Conservation (phyloP, 371 early-diverging fungal species). For the Chytridium lagenaria region DNA sequence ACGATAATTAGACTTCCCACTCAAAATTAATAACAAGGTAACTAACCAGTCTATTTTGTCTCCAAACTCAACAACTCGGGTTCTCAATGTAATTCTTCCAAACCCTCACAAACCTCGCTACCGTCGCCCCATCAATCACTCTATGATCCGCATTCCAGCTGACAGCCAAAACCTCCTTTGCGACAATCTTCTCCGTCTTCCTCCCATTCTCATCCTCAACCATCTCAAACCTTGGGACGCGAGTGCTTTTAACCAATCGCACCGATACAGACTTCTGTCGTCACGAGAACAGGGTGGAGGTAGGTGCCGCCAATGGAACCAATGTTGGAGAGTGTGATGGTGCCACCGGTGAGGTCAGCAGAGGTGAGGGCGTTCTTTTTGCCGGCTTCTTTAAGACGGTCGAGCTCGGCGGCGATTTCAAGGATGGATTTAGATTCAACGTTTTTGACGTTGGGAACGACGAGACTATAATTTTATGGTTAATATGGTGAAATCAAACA, state of each 20-base stretch:
- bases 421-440: slow-evolving; percentile 88
- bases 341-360: slow-evolving; percentile 82
- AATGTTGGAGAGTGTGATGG: slow-evolving; percentile 93
- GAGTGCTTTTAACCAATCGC: slow-evolving; percentile 87
- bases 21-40: background rate
- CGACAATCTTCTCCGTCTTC: slow-evolving; percentile 66
- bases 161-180: slow-evolving; percentile 73
- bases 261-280: slow-evolving; percentile 88
- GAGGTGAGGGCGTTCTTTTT: slow-evolving; percentile 66
- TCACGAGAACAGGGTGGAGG: slow-evolving; percentile 90
- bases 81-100: slow-evolving; percentile 91
- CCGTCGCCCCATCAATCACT: slow-evolving; percentile 96
- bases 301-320: slow-evolving; percentile 94
- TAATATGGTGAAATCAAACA: background rate
- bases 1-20: too few relatives aligned
- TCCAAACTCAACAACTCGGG: slow-evolving; percentile 45
- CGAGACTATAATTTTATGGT: slow-evolving; percentile 57
- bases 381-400: slow-evolving; percentile 76
- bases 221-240: slow-evolving; percentile 81
- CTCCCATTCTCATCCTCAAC: slow-evolving; percentile 58
- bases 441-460: slow-evolving; percentile 95
- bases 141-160: slow-evolving; percentile 97
- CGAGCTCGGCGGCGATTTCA: slow-evolving; percentile 88
- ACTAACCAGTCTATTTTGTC: background rate
- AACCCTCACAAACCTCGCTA: slow-evolving; percentile 86